Percentiles rank a stretch among this genome's conserved stretches.
Conservation (phyloP, 495 filamentous ascomycete species). For the Lasiosphaeris hirsuta region DNA sequence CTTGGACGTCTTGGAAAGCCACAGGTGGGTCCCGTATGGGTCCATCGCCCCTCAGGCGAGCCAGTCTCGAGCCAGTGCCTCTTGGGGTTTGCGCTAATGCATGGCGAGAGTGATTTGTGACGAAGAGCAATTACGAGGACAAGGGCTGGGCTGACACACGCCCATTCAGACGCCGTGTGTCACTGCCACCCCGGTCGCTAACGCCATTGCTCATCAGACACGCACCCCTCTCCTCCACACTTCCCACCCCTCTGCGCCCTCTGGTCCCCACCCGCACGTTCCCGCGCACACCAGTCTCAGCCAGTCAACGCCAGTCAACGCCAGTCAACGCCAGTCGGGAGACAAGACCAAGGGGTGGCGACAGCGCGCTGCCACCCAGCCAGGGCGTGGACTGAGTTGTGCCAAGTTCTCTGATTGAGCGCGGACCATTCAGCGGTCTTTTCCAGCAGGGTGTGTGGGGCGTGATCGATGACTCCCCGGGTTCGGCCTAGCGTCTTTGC, state of each 20-base stretch:
- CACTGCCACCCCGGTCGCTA: slow-evolving; percentile 24
- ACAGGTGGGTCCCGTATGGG: slow-evolving; percentile 16
- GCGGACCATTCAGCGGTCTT: slow-evolving; percentile 3
- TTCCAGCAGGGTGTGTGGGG: not conserved
- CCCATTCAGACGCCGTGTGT: slow-evolving; percentile 33
- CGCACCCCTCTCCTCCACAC: not conserved
- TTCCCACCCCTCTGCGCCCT: no score
- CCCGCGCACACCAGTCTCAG: not conserved
- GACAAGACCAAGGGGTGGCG: slow-evolving; percentile 1
- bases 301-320: not conserved
- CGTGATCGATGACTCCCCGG: slow-evolving; percentile 14
- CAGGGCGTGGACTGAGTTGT: slow-evolving; percentile 10
- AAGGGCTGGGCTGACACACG: slow-evolving; percentile 35
- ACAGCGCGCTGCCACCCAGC: not conserved
- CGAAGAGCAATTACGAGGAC: slow-evolving; percentile 30
- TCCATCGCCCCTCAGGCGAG: not conserved
- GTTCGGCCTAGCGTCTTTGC: slow-evolving; percentile 11
- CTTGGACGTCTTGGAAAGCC: slow-evolving; percentile 18
- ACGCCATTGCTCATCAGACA: slow-evolving; percentile 18
- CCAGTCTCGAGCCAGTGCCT: slow-evolving; percentile 6
- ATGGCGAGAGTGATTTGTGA: slow-evolving; percentile 31
- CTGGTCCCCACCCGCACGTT: not conserved
- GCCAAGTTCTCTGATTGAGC: slow-evolving; percentile 3
- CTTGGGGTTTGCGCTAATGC: slow-evolving; percentile 30
- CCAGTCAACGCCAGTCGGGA: not conserved